phyloP scores from a whole-genome alignment of 148 eudicot species.

The Suaeda aralocaspica region DNA sequence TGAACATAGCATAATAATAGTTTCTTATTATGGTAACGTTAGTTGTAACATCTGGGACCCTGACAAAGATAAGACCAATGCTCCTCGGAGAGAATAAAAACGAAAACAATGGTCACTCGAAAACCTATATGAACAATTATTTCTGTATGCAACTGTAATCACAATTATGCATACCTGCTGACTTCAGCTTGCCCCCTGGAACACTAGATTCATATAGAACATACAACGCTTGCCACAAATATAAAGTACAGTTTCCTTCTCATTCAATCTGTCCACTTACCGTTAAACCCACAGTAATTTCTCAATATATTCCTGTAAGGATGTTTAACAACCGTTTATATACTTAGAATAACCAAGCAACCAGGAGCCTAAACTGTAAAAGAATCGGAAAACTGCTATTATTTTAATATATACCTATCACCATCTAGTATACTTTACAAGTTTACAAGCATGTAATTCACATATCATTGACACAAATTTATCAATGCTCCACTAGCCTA shows the following conservation, averaged over 20 bases:
- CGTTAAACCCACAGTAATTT: not conserved
- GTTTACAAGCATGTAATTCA: slow-evolving; percentile 31
- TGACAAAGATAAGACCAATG: not conserved
- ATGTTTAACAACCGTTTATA: not conserved
- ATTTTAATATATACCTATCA: slow-evolving; percentile 22
- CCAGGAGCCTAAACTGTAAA: not conserved
- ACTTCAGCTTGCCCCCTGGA: too few species aligned
- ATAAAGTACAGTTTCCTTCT: not conserved
- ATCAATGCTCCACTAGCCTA: slow-evolving; percentile 27
- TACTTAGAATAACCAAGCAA: not conserved
- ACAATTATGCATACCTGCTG: too few species aligned
- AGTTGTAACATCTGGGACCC: too few species aligned
- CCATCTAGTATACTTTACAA: slow-evolving; percentile 32
- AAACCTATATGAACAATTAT: not conserved
- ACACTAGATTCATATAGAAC: slow-evolving; percentile 6
- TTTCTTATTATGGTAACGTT: too few species aligned
- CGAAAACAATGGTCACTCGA: too few species aligned
- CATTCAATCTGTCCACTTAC: not conserved
- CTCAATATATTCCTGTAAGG: not conserved
- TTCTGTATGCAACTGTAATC: not conserved
- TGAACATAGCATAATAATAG: too few species aligned
- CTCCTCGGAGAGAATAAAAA: not conserved
- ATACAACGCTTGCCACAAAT: slow-evolving; percentile 3
- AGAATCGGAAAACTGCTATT: not conserved
- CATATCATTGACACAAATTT: slow-evolving; percentile 14